These are phyloP conservation scores for Fusarium brevicatenulatum DNA, from an alignment of 2,329 filamentous ascomycete genomes.

Conservation along the genomic window DNA sequence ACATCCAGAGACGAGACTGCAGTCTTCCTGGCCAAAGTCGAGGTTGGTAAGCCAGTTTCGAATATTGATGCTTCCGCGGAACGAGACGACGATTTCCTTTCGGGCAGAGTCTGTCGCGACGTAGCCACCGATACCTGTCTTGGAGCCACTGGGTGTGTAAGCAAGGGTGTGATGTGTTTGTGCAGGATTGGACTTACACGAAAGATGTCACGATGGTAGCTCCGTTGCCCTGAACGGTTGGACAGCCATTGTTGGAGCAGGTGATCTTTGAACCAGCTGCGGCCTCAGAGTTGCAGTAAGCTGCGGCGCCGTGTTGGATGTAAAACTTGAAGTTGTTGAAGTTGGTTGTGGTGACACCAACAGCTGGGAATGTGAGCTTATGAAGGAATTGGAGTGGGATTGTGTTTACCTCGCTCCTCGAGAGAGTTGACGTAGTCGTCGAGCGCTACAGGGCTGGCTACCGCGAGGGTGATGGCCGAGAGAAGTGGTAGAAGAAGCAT, in stretches of 20 bases:
- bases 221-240: conserved; percentile 54
- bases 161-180: conserved; percentile 2
- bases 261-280: conserved; percentile 52
- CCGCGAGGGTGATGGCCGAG: conserved; percentile 41
- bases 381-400: too few species aligned
- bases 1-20: conserved; percentile 55
- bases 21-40: conserved; percentile 46
- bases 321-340: conserved; percentile 58
- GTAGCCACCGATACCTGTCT: conserved; percentile 61
- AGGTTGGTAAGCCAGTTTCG: conserved; percentile 71
- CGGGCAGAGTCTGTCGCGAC: conserved; percentile 60
- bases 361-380: conserved; percentile 2
- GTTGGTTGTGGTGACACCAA: conserved; percentile 35
- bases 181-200: conserved; percentile 44
- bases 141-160: conserved; percentile 49
- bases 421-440: conserved; percentile 43
- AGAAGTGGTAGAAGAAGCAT: conserved; percentile 44
- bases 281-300: conserved; percentile 63
- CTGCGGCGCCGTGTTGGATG: conserved; percentile 61
- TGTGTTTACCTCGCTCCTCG: conserved; percentile 49
- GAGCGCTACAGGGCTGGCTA: conserved; percentile 42
- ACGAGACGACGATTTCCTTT: conserved; percentile 66
- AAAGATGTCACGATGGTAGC: conserved; percentile 58
- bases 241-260: conserved; percentile 58
- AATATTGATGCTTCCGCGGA: conserved; percentile 68